Percentiles rank a stretch among this genome's conserved stretches.
phyloP scores from a whole-genome alignment of 768 basidiomycete species.

The Crepidotus variabilis region DNA sequence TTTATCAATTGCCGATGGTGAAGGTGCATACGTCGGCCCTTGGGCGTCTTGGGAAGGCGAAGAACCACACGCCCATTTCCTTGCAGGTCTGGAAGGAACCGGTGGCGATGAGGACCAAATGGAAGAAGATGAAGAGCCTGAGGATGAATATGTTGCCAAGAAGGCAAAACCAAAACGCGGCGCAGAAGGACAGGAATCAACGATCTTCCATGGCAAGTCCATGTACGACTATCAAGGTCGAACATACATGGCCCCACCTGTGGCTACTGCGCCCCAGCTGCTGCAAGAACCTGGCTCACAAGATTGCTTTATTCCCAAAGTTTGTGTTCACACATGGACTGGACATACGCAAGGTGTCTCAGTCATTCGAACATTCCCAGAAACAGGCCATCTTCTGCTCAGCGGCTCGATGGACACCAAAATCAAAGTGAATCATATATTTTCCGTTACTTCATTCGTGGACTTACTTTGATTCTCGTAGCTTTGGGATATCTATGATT shows the following conservation, averaged over 20 bases:
- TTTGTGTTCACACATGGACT: conserved; percentile 96
- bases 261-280: conserved; percentile 84
- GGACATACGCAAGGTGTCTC: conserved; percentile 96
- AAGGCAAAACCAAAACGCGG: conserved; percentile 79
- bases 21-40: conserved; percentile 87
- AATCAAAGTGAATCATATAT: conserved; percentile 66
- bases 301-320: conserved; percentile 93
- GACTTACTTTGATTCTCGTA: conserved; percentile 29
- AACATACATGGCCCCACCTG: conserved; percentile 94
- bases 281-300: conserved; percentile 76
- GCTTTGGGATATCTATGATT: conserved; percentile 98
- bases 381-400: conserved; percentile 88
- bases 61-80: conserved; percentile 53
- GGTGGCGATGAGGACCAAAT: conserved; percentile 55
- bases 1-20: conserved; percentile 83
- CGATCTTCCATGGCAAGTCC: conserved; percentile 95
- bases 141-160: conserved; percentile 54
- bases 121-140: conserved; percentile 62
- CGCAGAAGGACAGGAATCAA: conserved; percentile 83
- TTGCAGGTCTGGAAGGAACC: conserved; percentile 63
- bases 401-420: conserved; percentile 98
- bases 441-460: not conserved
- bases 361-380: conserved; percentile 89
- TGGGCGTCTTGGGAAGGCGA: conserved; percentile 94
- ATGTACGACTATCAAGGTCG: conserved; percentile 97